Evolutionary conservation across 2,329 filamentous ascomycete species (phyloP), one percentile per base, ranked within the genome.

Genomic region (Leptoxyphium fumago): DNA sequence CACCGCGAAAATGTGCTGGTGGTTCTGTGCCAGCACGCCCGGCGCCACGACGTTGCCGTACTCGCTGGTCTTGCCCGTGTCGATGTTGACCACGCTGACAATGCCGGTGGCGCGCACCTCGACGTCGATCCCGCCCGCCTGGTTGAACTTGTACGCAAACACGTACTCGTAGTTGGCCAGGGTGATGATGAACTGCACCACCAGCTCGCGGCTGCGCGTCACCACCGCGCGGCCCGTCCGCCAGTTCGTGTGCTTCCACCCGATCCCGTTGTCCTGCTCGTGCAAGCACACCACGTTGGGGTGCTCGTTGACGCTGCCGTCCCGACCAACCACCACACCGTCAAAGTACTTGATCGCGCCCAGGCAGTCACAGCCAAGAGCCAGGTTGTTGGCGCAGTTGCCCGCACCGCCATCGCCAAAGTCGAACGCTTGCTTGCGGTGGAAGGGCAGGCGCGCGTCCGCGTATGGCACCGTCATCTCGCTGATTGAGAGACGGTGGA

Each of bases 91-190:
- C 0, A 78, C 81, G 44, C 73, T 78, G 14, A 83, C 64, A 46
- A 83, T 80, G 5, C 79, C 79, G 1, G 79, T 83, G 13, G 79
- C 79, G 30, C 78, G 74, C 38, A 81, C 75, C 57, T 84, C 80
- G 54, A 82, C 79, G 50, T 70, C 69, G 40, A 83, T 56, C 53
- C 80, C 77, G 44, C 76, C 80, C 2, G 78, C 78, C 57, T 83
- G 80, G 58, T 82, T 80, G 64, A 84, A 82, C 43, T 78, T 74
- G 61, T 79, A 84, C 2, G 78, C 78, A 32, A 84, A 69, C 52
- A 84, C 81, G 56, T 84, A 84, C 55, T 83, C 80, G 61, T 83
- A 84, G 62, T 84, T 84, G 10, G 77, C 71, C 4, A 83, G 76
- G 0, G 78, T 83, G 61, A 81, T 80, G 58, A 83, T 83, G 53